These are phyloP conservation scores for Septoria linicola DNA, from an alignment of 2,329 filamentous ascomycete species.

Conservation along the genomic window DNA sequence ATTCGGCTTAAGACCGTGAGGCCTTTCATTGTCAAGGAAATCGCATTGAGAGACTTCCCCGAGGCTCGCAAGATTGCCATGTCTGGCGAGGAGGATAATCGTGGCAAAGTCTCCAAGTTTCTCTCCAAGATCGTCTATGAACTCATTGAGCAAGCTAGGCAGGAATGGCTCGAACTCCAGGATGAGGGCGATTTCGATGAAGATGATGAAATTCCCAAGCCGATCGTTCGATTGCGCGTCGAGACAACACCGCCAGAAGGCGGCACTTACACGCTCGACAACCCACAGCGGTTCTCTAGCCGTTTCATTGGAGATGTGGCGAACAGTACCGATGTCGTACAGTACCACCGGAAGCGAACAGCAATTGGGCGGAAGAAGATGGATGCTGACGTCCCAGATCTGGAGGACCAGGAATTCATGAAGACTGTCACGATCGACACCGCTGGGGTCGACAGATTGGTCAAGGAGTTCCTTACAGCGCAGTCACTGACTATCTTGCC, in stretches of 20 bases:
- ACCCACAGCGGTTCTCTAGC: conserved; percentile 93
- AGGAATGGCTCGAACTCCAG: conserved; percentile 78
- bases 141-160: conserved; percentile 80
- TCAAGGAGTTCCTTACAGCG: conserved; percentile 80
- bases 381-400: conserved; percentile 61
- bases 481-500: conserved; percentile 92
- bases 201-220: conserved; percentile 66
- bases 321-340: conserved; percentile 89
- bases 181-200: conserved; percentile 49
- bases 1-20: conserved; percentile 84
- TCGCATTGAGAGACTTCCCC: conserved; percentile 72
- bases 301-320: conserved; percentile 87
- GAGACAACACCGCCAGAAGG: conserved; percentile 85
- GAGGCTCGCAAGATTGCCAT: conserved; percentile 75
- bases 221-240: conserved; percentile 84
- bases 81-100: conserved; percentile 63
- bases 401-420: conserved; percentile 61
- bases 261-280: conserved; percentile 84
- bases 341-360: conserved; percentile 89
- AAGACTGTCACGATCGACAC: conserved; percentile 55
- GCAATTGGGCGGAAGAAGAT: conserved; percentile 48
- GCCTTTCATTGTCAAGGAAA: conserved; percentile 83
- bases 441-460: conserved; percentile 83
- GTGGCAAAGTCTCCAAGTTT: conserved; percentile 70
- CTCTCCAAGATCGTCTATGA: conserved; percentile 77